Evolutionary conservation across 768 basidiomycete species (phyloP).

Genomic region (Mycena albidolilacea): DNA sequence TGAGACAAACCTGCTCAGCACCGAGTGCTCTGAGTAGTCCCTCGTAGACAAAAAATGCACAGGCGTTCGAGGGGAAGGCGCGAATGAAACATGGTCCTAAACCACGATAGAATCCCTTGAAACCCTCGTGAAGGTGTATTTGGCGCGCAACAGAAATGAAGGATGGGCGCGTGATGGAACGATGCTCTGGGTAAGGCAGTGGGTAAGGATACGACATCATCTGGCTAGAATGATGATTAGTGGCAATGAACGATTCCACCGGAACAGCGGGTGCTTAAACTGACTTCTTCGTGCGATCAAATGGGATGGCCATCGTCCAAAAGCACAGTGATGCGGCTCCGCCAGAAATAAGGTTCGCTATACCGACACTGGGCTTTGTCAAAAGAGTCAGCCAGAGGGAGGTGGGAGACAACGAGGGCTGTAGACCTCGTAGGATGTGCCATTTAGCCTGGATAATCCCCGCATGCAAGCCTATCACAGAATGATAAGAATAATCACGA

Average conservation of each 20-base stretch:
- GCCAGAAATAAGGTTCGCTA: constrained; percentile 77
- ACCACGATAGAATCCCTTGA: constrained; percentile 75
- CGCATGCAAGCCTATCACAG: constrained; percentile 70
- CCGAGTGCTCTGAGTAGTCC: constrained; percentile 75
- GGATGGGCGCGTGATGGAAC: constrained; percentile 56
- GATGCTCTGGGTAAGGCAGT: constrained; percentile 54
- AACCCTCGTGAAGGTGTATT: constrained; percentile 68
- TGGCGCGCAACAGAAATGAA: constrained; percentile 65
- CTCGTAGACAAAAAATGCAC: constrained; percentile 86
- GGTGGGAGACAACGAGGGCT: constrained; percentile 29
- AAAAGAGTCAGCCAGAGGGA: constrained; percentile 11
- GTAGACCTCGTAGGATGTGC: constrained; percentile 72
- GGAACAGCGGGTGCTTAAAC: constrained; percentile 38
- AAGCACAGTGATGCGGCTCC: constrained; percentile 74
- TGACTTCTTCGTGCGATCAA: constrained; percentile 90
- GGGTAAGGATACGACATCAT: constrained; percentile 76
- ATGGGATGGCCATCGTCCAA: constrained; percentile 80
- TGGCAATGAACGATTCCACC: constrained; percentile 1
- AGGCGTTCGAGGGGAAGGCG: constrained; percentile 86
- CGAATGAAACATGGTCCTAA: constrained; percentile 77
- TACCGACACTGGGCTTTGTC: constrained; percentile 69
- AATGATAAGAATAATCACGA: constrained; percentile 40
- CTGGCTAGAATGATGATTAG: constrained; percentile 57
- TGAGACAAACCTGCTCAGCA: constrained; percentile 73
- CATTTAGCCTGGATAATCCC: constrained; percentile 65